Evolutionary conservation across 805 yeast genomes (phyloP).

Genomic region (Barnettozyma populi): DNA sequence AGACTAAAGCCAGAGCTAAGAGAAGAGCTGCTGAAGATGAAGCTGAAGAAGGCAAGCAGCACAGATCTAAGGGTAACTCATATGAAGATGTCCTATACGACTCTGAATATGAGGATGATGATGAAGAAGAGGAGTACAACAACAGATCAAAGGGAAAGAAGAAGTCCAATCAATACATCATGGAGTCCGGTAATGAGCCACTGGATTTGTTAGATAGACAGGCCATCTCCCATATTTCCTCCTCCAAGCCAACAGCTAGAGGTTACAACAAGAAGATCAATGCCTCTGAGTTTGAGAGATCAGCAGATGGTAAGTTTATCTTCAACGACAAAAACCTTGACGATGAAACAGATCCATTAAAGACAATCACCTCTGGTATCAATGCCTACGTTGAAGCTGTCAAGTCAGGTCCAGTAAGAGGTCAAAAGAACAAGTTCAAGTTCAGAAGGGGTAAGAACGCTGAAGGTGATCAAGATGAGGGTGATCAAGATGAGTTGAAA

Average conservation of each 20-base stretch:
- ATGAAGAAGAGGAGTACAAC: slow-evolving; percentile 28
- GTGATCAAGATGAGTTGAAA: slow-evolving; percentile 36
- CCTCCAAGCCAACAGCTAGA: slow-evolving; percentile 68
- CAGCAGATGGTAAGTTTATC: slow-evolving; percentile 57
- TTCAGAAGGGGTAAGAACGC: slow-evolving; percentile 62
- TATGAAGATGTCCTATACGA: slow-evolving; percentile 89
- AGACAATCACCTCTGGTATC: slow-evolving; percentile 52
- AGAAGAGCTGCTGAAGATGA: slow-evolving; percentile 52
- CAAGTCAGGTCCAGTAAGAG: slow-evolving; percentile 87
- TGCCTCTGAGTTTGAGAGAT: slow-evolving; percentile 30
- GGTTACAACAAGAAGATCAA: slow-evolving; percentile 34
- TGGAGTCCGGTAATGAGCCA: slow-evolving; percentile 74
- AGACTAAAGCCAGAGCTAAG: slow-evolving; percentile 78
- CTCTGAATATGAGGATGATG: slow-evolving; percentile 55
- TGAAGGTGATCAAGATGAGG: slow-evolving; percentile 49
- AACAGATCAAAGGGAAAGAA: slow-evolving; percentile 24
- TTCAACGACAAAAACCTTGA: slow-evolving; percentile 41
- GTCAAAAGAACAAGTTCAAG: slow-evolving; percentile 87
- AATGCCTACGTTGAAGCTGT: slow-evolving; percentile 94
- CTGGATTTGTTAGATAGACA: slow-evolving; percentile 83
- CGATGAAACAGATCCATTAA: slow-evolving; percentile 41
- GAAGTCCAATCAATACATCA: slow-evolving; percentile 56
- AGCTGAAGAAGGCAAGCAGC: slow-evolving; percentile 30
- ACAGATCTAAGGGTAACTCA: slow-evolving; percentile 67
- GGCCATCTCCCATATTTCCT: slow-evolving; percentile 82